Conservation (phyloP, 1,284 basidiomycete genomes). For the Farysia itapuensis region DNA sequence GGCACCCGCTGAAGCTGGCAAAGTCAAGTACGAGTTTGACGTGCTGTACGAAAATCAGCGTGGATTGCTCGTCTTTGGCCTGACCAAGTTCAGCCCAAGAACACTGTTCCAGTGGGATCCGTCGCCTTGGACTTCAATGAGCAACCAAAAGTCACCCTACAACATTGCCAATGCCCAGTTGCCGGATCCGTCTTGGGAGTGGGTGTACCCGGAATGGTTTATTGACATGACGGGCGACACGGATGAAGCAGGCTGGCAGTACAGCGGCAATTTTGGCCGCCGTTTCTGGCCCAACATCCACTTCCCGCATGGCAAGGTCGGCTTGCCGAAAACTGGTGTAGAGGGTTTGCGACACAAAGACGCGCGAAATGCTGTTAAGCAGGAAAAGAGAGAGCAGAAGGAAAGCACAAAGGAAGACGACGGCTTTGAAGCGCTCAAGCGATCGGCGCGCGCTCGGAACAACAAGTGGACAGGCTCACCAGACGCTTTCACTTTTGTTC, state of each 20-base stretch:
- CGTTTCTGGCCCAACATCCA: slow-evolving; percentile 34
- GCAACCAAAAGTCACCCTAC: slow-evolving; percentile 46
- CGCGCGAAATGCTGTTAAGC: slow-evolving; percentile 14
- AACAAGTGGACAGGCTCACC: slow-evolving; percentile 51
- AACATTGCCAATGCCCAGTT: slow-evolving; percentile 56
- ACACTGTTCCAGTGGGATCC: slow-evolving; percentile 56
- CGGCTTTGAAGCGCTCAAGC: slow-evolving; percentile 54
- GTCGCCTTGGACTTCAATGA: slow-evolving; percentile 49
- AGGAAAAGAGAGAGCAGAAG: slow-evolving; percentile 29
- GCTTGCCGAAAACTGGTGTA: slow-evolving; percentile 31
- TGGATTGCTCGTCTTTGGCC: slow-evolving; percentile 53
- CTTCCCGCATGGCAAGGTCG: slow-evolving; percentile 27
- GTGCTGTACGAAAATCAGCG: slow-evolving; percentile 58
- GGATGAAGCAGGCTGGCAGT: slow-evolving; percentile 59
- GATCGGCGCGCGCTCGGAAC: slow-evolving; percentile 37
- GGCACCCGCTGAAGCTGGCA: slow-evolving; percentile 30
- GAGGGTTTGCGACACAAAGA: slow-evolving; percentile 43
- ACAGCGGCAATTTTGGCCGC: slow-evolving; percentile 51
- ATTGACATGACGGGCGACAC: slow-evolving; percentile 59
- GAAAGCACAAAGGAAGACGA: slow-evolving; percentile 44
- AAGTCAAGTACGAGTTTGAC: slow-evolving; percentile 51
- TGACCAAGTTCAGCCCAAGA: slow-evolving; percentile 54
- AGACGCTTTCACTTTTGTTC: slow-evolving; percentile 49
- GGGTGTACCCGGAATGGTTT: slow-evolving; percentile 56
- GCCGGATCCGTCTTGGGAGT: slow-evolving; percentile 58